phyloP scores from a whole-genome alignment of 2,329 filamentous ascomycete species.

The Xylaria sp. region DNA sequence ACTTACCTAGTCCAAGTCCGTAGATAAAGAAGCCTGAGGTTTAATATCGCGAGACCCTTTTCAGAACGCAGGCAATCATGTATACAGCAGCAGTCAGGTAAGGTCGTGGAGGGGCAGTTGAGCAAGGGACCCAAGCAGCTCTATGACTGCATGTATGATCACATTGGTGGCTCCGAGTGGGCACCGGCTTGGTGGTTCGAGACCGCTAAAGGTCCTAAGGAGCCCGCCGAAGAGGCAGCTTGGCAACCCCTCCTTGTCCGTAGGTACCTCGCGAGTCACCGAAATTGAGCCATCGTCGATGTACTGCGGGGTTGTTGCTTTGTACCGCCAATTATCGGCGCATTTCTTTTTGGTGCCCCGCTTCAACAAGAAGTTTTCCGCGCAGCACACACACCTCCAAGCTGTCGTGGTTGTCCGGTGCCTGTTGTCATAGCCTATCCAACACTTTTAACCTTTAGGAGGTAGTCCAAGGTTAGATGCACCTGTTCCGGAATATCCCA shows the following conservation, averaged over 20 bases:
- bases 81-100: neutral
- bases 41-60: slow-evolving; percentile 24
- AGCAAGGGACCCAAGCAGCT: slow-evolving; percentile 6
- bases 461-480: too few relatives aligned
- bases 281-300: neutral
- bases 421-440: neutral
- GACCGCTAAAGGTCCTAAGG: slow-evolving; percentile 13
- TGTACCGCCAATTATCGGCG: slow-evolving; percentile 26
- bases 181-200: slow-evolving; percentile 27
- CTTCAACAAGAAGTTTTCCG: slow-evolving; percentile 28
- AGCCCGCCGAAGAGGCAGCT: slow-evolving; percentile 11
- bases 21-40: slow-evolving; percentile 11
- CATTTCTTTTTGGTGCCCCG: slow-evolving; percentile 21
- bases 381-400: neutral
- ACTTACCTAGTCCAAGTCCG: neutral
- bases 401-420: slow-evolving; percentile 9
- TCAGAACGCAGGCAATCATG: neutral
- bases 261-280: slow-evolving; percentile 8
- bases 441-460: too few relatives aligned
- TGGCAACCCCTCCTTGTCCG: neutral
- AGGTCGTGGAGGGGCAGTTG: slow-evolving; percentile 35
- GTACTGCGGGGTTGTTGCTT: slow-evolving; percentile 36
- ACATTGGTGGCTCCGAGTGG: slow-evolving; percentile 22
- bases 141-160: slow-evolving; percentile 28
- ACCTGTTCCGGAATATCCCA: slow-evolving; percentile 26